These are phyloP conservation scores for Dictyostelium brefeldianum DNA, from an alignment of 78 protist species.

Conservation along the genomic window DNA sequence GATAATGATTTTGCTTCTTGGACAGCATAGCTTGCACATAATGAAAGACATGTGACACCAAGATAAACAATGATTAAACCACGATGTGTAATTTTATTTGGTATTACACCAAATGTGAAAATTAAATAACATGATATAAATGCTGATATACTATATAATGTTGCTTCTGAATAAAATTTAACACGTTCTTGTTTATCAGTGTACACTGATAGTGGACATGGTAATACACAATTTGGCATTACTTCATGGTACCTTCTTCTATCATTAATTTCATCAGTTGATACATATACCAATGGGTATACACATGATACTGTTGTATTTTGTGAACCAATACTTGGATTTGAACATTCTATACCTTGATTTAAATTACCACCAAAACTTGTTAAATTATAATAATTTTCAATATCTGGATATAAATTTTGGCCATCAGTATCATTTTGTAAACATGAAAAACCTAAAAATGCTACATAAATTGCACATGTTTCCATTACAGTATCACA, in stretches of 20 bases:
- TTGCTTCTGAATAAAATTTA: neutral
- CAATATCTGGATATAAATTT: neutral
- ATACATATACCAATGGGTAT: neutral
- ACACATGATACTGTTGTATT: neutral
- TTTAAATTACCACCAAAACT: neutral
- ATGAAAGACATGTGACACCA: neutral
- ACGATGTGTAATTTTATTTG: constrained; percentile 11
- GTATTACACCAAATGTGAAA: constrained; percentile 16
- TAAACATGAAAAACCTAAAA: too few relatives aligned
- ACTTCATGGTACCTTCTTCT: neutral
- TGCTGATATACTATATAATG: neutral
- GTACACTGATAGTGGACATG: neutral
- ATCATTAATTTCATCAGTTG: neutral
- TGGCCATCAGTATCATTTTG: neutral
- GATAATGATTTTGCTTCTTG: neutral
- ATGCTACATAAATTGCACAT: neutral
- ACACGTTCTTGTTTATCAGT: neutral
- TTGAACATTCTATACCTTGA: neutral
- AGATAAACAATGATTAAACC: neutral
- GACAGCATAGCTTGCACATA: neutral
- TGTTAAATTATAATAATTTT: neutral
- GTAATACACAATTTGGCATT: neutral
- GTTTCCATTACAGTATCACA: neutral
- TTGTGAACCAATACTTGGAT: neutral
- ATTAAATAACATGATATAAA: neutral